Percentiles rank a stretch among this genome's conserved stretches.
Evolutionary conservation across 1,284 basidiomycete species (phyloP).

Genomic region (Chondrostereum purpureum): DNA sequence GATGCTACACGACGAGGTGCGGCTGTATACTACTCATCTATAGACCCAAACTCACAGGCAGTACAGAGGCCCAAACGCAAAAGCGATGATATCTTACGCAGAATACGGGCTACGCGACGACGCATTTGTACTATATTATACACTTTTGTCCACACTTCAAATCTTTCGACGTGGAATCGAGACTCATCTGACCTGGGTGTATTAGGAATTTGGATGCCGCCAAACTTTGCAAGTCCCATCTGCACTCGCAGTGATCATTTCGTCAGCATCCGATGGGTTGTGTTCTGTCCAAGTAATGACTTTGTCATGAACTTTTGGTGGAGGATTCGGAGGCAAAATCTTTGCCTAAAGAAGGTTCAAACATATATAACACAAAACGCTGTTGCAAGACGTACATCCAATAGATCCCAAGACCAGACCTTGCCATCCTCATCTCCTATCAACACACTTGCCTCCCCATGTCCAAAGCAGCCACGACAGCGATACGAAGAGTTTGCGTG

Average conservation of each 20-base stretch:
- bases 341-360: slow-evolving; percentile 46
- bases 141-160: background rate
- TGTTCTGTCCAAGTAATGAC: slow-evolving; percentile 89
- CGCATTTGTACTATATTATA: slow-evolving; percentile 1
- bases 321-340: slow-evolving; percentile 57
- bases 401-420: slow-evolving; percentile 89
- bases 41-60: slow-evolving; percentile 7
- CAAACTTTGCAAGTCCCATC: slow-evolving; percentile 85
- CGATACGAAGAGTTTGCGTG: slow-evolving; percentile 74
- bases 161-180: background rate
- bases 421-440: slow-evolving; percentile 87
- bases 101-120: background rate
- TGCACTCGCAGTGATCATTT: slow-evolving; percentile 83
- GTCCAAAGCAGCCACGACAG: slow-evolving; percentile 77
- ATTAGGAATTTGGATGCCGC: slow-evolving; percentile 35
- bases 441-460: slow-evolving; percentile 76
- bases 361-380: slow-evolving; percentile 10
- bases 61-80: slow-evolving; percentile 40
- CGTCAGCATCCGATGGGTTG: slow-evolving; percentile 68
- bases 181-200: background rate
- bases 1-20: slow-evolving; percentile 94
- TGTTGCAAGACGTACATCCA: slow-evolving; percentile 57
- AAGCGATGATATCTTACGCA: background rate
- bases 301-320: slow-evolving; percentile 72
- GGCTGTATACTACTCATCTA: slow-evolving; percentile 18